phyloP scores from a whole-genome alignment of 2,329 filamentous ascomycete genomes.

The Biscogniauxia marginata region DNA sequence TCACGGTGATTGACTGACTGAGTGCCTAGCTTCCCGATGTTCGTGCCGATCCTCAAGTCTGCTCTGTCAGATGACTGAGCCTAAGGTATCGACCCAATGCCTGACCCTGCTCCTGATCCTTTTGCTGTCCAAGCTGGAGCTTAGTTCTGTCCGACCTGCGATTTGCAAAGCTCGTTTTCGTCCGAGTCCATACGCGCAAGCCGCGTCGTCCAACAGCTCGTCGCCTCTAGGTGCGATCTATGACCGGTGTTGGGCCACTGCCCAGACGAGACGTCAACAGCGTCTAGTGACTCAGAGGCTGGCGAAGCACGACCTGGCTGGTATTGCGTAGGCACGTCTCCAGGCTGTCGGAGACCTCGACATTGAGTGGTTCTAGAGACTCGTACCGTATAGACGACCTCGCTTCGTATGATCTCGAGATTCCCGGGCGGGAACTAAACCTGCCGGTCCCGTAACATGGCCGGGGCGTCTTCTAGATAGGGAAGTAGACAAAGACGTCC shows the following conservation, averaged over 20 bases:
- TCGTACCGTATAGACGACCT: neutral
- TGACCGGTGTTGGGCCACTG: slow-evolving; percentile 6
- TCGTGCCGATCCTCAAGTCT: slow-evolving; percentile 14
- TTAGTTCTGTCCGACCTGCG: slow-evolving; percentile 14
- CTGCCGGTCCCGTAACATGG: slow-evolving; percentile 14
- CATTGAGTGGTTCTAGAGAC: slow-evolving; percentile 1
- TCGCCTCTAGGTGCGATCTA: slow-evolving; percentile 9
- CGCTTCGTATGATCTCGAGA: slow-evolving; percentile 7
- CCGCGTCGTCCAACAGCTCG: slow-evolving; percentile 6
- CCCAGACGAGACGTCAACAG: neutral
- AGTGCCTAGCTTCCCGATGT: slow-evolving; percentile 5
- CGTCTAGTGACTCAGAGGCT: slow-evolving; percentile 6
- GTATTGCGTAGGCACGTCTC: slow-evolving; percentile 5
- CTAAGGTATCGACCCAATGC: slow-evolving; percentile 16
- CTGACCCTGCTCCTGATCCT: slow-evolving; percentile 4
- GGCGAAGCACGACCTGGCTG: neutral
- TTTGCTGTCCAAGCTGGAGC: slow-evolving; percentile 14
- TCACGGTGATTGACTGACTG: neutral
- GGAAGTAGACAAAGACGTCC: slow-evolving; percentile 8
- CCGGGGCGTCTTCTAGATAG: slow-evolving; percentile 14
- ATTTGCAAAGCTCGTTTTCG: slow-evolving; percentile 5
- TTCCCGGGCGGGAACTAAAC: slow-evolving; percentile 20
- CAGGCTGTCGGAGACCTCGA: neutral
- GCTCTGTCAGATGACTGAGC: slow-evolving; percentile 4
- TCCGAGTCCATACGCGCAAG: slow-evolving; percentile 2